Percentiles rank a stretch among this genome's conserved stretches.
These are phyloP conservation scores for Thermothielavioides terrestris DNA, from an alignment of 495 filamentous ascomycete species.

Conservation along the genomic window DNA sequence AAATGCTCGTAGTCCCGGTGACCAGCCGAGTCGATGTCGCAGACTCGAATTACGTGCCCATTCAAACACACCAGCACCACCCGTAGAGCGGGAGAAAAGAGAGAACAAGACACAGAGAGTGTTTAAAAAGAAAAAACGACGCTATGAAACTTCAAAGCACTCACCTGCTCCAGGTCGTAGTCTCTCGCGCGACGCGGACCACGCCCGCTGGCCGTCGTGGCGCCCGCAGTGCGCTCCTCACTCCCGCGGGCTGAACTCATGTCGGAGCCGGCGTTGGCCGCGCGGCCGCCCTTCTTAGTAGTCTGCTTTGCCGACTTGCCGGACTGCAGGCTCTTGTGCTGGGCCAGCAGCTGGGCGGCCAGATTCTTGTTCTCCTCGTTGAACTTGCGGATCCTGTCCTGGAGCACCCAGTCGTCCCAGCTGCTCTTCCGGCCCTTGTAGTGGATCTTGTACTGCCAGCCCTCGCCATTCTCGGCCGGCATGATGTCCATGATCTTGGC, in stretches of 20 bases:
- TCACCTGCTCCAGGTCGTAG: constrained; percentile 78
- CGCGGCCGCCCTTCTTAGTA: constrained; percentile 52
- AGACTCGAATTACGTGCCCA: too few relatives aligned
- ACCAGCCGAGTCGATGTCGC: too few relatives aligned
- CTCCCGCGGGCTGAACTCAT: constrained; percentile 73
- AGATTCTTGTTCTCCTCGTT: constrained; percentile 89
- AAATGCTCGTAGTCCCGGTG: too few relatives aligned
- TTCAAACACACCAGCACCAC: not conserved
- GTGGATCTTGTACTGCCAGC: constrained; percentile 81
- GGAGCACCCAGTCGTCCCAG: constrained; percentile 98
- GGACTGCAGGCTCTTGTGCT: constrained; percentile 40
- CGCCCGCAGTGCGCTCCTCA: constrained; percentile 70
- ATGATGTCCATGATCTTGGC: constrained; percentile 82
- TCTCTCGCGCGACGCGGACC: constrained; percentile 63
- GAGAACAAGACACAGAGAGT: not conserved
- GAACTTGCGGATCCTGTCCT: constrained; percentile 89
- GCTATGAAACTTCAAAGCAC: constrained; percentile 30
- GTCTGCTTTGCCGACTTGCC: constrained; percentile 40
- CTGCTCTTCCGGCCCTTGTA: constrained; percentile 99
- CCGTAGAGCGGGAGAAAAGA: not conserved
- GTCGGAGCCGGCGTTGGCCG: constrained; percentile 52
- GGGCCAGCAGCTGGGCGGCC: constrained; percentile 55
- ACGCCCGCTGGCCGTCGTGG: constrained; percentile 52
- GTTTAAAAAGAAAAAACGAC: constrained; percentile 7
- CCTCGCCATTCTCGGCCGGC: constrained; percentile 59